Conservation (phyloP, 2,329 filamentous ascomycete species). For the Fusarium drepaniforme region DNA sequence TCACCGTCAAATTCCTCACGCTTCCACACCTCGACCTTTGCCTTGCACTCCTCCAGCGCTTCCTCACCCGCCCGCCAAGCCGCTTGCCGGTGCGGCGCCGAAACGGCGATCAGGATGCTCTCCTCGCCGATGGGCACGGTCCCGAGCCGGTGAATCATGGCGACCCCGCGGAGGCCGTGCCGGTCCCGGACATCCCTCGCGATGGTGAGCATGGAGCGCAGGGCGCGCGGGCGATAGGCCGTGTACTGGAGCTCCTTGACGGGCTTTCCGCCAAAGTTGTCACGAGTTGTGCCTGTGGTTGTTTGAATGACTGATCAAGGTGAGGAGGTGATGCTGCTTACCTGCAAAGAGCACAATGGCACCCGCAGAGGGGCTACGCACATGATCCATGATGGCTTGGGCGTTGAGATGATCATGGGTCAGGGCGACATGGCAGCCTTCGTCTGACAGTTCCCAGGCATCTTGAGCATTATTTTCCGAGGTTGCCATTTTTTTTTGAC, state of each 20-base stretch:
- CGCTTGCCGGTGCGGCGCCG: constrained; percentile 83
- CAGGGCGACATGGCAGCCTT: constrained; percentile 74
- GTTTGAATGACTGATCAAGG: background rate
- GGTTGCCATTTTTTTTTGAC: constrained; percentile 25
- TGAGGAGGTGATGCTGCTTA: constrained; percentile 51
- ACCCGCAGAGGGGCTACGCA: constrained; percentile 79
- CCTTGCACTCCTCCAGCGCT: constrained; percentile 88
- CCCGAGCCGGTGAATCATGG: constrained; percentile 87
- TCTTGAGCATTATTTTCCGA: constrained; percentile 32
- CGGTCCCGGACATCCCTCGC: constrained; percentile 67
- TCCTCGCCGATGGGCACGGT: constrained; percentile 91
- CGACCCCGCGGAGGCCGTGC: constrained; percentile 78
- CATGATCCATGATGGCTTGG: constrained; percentile 69
- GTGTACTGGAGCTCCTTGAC: constrained; percentile 82
- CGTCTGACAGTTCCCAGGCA: constrained; percentile 58
- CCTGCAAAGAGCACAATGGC: constrained; percentile 84
- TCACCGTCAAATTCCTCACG: constrained; percentile 86
- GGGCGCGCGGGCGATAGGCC: constrained; percentile 77
- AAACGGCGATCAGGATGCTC: constrained; percentile 91
- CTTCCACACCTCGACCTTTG: constrained; percentile 95
- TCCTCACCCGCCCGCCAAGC: constrained; percentile 93
- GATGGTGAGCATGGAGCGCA: constrained; percentile 76
- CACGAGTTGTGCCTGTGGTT: constrained; percentile 76
- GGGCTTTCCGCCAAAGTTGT: constrained; percentile 78
- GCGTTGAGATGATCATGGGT: constrained; percentile 72